Evolutionary conservation across 495 filamentous ascomycete genomes (phyloP).

Genomic region (Penicillium lagena): DNA sequence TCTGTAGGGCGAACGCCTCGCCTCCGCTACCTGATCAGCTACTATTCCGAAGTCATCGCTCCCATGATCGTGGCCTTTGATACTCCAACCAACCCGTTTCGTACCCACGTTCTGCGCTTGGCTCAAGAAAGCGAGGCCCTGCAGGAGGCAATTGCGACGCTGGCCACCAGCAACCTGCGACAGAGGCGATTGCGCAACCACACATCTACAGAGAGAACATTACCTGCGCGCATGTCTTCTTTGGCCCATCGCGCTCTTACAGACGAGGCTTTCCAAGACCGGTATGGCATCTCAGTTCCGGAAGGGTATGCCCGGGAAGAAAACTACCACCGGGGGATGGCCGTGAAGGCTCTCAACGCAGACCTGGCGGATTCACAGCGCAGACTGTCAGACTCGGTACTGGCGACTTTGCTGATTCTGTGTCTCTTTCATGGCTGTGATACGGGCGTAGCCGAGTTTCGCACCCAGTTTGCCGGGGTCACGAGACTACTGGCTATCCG

Average conservation of each 20-base stretch:
- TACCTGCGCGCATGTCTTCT: conserved; percentile 42
- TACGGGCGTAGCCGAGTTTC: conserved; percentile 84
- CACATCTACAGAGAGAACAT: conserved; percentile 35
- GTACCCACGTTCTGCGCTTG: conserved; percentile 74
- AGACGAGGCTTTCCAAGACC: conserved; percentile 29
- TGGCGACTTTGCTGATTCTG: conserved; percentile 81
- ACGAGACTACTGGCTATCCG: conserved; percentile 85
- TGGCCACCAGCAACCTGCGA: conserved; percentile 77
- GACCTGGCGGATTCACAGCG: conserved; percentile 69
- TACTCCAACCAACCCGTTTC: conserved; percentile 74
- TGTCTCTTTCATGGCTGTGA: conserved; percentile 94
- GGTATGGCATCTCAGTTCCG: conserved; percentile 23
- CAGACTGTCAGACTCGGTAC: conserved; percentile 76
- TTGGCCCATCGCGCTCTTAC: conserved; percentile 43
- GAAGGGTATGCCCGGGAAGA: conserved; percentile 58
- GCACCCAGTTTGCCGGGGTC: conserved; percentile 89
- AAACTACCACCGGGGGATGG: conserved; percentile 69
- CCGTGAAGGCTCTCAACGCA: conserved; percentile 76
- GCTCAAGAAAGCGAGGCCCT: conserved; percentile 73
- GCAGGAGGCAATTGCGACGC: conserved; percentile 86
- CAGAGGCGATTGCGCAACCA: conserved; percentile 39
- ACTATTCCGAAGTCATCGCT: conserved; percentile 81
- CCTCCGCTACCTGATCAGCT: conserved; percentile 52
- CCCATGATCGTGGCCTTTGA: conserved; percentile 90
- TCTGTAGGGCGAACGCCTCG: conserved; percentile 49